These are phyloP conservation scores for Russula vinacea DNA, from an alignment of 768 basidiomycete species.

Conservation along the genomic window DNA sequence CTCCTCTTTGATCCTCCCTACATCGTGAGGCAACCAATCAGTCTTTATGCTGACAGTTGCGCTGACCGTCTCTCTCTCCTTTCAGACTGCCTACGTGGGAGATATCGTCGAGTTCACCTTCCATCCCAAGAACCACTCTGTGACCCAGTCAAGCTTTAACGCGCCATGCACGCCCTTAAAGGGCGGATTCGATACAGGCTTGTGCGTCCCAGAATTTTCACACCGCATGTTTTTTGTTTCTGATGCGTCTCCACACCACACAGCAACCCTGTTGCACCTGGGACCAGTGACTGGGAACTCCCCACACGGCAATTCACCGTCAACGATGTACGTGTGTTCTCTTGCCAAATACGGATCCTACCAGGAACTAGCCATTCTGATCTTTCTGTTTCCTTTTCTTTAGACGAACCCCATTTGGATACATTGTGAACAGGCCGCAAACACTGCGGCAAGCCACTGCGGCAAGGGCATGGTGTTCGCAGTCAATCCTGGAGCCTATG, in stretches of 20 bases:
- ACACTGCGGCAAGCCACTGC: conserved; percentile 26
- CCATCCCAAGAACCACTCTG: conserved; percentile 35
- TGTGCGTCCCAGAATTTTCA: conserved; percentile 32
- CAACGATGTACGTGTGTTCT: conserved; percentile 27
- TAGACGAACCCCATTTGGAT: conserved; percentile 33
- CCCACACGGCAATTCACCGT: conserved; percentile 30
- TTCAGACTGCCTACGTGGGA: conserved; percentile 27
- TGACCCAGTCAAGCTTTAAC: conserved; percentile 30
- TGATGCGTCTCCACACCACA: background rate
- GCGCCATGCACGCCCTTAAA: background rate
- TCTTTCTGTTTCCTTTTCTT: background rate
- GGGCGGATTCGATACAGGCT: conserved; percentile 35
- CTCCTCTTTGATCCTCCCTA: conserved; percentile 1
- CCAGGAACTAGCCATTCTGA: too few relatives aligned
- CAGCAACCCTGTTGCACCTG: conserved; percentile 32
- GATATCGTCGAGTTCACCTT: conserved; percentile 34
- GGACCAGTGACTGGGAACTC: conserved; percentile 14
- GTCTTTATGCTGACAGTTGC: background rate
- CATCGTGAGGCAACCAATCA: background rate
- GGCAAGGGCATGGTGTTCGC: conserved; percentile 36
- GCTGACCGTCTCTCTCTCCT: background rate
- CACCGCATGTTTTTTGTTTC: background rate
- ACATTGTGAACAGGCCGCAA: conserved; percentile 30
- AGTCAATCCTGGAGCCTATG: conserved; percentile 30
- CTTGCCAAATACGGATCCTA: too few relatives aligned